A percentile compares a stretch with the other conserved stretches of the same genome.
phyloP scores from a whole-genome alignment of 352 stramenopile species.

The Hyaloperonospora arabidopsidis region DNA sequence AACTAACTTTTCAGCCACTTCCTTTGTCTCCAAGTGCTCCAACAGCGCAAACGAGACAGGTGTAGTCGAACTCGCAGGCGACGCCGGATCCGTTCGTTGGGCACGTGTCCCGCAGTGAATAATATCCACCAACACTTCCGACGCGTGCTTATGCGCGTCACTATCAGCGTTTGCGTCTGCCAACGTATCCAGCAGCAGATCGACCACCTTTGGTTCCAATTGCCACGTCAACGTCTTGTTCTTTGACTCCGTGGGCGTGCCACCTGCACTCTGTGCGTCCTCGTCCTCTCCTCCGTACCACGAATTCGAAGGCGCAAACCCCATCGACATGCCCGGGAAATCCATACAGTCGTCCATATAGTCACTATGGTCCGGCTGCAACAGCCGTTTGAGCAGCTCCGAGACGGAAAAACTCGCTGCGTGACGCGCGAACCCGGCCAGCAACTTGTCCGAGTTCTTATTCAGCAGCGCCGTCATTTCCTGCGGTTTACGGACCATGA shows the following conservation, averaged over 20 bases:
- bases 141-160: slow-evolving; percentile 79
- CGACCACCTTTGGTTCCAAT: slow-evolving; percentile 56
- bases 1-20: slow-evolving; percentile 66
- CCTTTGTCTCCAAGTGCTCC: slow-evolving; percentile 71
- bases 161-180: slow-evolving; percentile 40
- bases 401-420: slow-evolving; percentile 70
- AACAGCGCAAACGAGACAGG: slow-evolving; percentile 61
- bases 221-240: slow-evolving; percentile 77
- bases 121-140: slow-evolving; percentile 77
- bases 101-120: slow-evolving; percentile 77
- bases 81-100: slow-evolving; percentile 62
- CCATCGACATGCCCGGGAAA: slow-evolving; percentile 71
- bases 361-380: slow-evolving; percentile 79
- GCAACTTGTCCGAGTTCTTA: slow-evolving; percentile 67
- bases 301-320: slow-evolving; percentile 60
- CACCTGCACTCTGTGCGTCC: slow-evolving; percentile 40
- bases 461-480: slow-evolving; percentile 81
- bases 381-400: slow-evolving; percentile 73
- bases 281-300: slow-evolving; percentile 77
- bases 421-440: slow-evolving; percentile 60
- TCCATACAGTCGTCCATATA: slow-evolving; percentile 86
- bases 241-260: slow-evolving; percentile 47
- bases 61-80: slow-evolving; percentile 44
- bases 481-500: slow-evolving; percentile 83
- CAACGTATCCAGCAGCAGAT: slow-evolving; percentile 57